A percentile compares a stretch with the other conserved stretches of the same genome.
These are phyloP conservation scores for Hibiscus trionum DNA, from an alignment of 345 rosid species.

Conservation along the genomic window DNA sequence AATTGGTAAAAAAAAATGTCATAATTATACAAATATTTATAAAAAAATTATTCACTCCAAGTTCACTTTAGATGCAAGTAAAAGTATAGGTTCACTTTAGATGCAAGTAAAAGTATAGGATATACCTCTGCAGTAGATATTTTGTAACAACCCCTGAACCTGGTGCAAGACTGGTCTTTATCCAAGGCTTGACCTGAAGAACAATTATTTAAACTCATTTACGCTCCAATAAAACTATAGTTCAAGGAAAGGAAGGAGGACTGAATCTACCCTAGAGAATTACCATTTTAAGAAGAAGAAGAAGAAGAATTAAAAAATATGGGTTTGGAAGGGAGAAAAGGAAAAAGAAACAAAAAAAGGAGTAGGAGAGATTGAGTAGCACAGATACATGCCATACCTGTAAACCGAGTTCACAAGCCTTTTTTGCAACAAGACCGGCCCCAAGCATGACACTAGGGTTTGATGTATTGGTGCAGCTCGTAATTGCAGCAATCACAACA, in stretches of 20 bases:
- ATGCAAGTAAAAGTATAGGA: not conserved
- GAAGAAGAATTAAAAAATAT: no score
- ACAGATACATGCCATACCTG: slow-evolving; percentile 41
- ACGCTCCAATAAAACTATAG: not conserved
- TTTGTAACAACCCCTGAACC: slow-evolving; percentile 98
- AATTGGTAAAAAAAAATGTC: not conserved
- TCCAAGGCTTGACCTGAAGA: slow-evolving; percentile 90
- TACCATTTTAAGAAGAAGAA: no score
- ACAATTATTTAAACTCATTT: slow-evolving; percentile 8
- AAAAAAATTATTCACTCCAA: not conserved
- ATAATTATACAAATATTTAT: not conserved
- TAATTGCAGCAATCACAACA: slow-evolving; percentile 98
- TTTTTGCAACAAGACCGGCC: slow-evolving; percentile 96
- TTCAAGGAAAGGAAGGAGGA: not conserved
- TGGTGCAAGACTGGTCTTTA: slow-evolving; percentile 98
- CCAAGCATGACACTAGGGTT: slow-evolving; percentile 99
- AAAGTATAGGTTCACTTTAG: not conserved
- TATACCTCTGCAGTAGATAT: slow-evolving; percentile 71
- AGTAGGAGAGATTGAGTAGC: not conserved
- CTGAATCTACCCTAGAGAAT: not conserved
- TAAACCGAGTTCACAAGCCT: slow-evolving; percentile 89
- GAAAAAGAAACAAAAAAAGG: not conserved
- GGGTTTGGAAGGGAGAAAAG: no score
- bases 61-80: not conserved
- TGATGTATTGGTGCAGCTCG: slow-evolving; percentile 98